Conservation (phyloP, 768 basidiomycete species). For the Podaxis sp. region DNA sequence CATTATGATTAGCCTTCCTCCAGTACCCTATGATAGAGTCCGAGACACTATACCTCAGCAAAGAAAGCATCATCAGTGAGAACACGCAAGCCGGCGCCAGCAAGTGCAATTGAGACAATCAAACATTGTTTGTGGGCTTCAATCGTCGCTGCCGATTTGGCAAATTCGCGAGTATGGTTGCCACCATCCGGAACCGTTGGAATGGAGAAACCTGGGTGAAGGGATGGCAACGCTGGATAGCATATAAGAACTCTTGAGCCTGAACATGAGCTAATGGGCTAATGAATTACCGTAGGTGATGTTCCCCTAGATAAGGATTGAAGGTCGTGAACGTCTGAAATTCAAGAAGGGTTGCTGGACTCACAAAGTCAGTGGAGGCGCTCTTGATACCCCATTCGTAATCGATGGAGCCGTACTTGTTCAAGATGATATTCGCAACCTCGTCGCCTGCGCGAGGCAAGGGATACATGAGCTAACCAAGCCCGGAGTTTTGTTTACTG, state of each 20-base stretch:
- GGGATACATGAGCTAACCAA: not conserved
- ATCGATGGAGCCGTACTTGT: slow-evolving; percentile 62
- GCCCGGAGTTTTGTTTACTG: no score
- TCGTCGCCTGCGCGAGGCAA: slow-evolving; percentile 50
- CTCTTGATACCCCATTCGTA: slow-evolving; percentile 65
- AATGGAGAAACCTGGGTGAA: slow-evolving; percentile 80
- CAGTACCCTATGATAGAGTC: not conserved
- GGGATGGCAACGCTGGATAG: slow-evolving; percentile 52
- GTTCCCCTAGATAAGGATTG: slow-evolving; percentile 52
- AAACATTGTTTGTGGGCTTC: slow-evolving; percentile 68
- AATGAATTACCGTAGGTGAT: slow-evolving; percentile 61
- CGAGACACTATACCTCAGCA: slow-evolving; percentile 39
- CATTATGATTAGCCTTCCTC: not conserved
- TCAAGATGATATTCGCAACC: slow-evolving; percentile 59
- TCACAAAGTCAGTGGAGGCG: slow-evolving; percentile 84
- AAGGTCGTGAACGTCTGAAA: not conserved
- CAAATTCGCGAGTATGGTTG: slow-evolving; percentile 74
- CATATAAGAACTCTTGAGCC: not conserved
- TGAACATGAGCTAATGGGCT: not conserved
- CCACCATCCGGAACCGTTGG: slow-evolving; percentile 72
- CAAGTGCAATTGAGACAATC: slow-evolving; percentile 68
- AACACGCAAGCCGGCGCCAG: slow-evolving; percentile 66
- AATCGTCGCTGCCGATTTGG: slow-evolving; percentile 57
- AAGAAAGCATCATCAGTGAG: slow-evolving; percentile 69
- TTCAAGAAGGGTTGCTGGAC: slow-evolving; percentile 23